Evolutionary conservation across 2,329 filamentous ascomycete species (phyloP).

Genomic region (Fusarium continuum): DNA sequence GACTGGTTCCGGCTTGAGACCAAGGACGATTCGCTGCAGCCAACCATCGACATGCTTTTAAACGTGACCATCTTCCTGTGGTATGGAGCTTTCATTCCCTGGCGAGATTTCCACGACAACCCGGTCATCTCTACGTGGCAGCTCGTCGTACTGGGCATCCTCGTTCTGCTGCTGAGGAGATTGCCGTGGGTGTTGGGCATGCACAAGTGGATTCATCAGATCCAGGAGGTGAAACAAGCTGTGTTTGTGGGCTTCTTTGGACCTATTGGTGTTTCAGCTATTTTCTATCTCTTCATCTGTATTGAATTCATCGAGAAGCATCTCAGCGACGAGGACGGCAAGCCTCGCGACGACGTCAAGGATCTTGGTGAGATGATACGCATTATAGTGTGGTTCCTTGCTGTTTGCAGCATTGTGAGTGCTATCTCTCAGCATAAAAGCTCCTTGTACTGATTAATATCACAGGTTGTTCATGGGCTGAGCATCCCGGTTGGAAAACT

Average conservation of each 20-base stretch:
- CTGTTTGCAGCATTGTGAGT: conserved; percentile 82
- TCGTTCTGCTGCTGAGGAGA: conserved; percentile 80
- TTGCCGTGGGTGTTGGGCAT: conserved; percentile 79
- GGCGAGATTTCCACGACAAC: conserved; percentile 74
- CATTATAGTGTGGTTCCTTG: conserved; percentile 86
- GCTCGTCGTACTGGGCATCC: conserved; percentile 75
- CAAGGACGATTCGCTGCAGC: conserved; percentile 89
- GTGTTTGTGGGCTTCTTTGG: conserved; percentile 93
- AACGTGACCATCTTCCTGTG: conserved; percentile 91
- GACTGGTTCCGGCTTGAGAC: conserved; percentile 95
- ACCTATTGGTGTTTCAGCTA: conserved; percentile 87
- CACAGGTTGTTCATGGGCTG: conserved; percentile 76
- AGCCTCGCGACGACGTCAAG: conserved; percentile 48
- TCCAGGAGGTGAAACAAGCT: conserved; percentile 77
- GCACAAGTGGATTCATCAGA: conserved; percentile 81
- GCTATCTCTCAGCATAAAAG: background rate
- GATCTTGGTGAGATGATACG: conserved; percentile 71
- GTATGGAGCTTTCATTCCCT: conserved; percentile 88
- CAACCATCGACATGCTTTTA: conserved; percentile 92
- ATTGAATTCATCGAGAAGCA: conserved; percentile 73
- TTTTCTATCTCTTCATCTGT: conserved; percentile 88
- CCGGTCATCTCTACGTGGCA: conserved; percentile 76
- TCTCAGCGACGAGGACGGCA: conserved; percentile 64
- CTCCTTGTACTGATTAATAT: background rate
- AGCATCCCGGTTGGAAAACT: conserved; percentile 81